Evolutionary conservation across 805 yeast species (phyloP), one percentile per base, ranked within the genome.

Genomic region (Monosporozyma solicola): DNA sequence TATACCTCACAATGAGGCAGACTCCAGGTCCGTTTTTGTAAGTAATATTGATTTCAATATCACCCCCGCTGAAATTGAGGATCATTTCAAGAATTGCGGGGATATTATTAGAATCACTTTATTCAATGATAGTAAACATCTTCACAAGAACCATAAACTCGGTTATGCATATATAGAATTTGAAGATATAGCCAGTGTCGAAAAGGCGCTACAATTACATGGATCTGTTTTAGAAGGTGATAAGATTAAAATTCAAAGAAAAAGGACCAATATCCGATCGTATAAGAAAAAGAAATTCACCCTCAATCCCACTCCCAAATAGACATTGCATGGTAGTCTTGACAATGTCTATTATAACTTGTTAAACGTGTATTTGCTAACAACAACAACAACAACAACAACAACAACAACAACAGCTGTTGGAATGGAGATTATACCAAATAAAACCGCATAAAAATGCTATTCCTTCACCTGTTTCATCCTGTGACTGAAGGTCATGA

Each of bases 101-200:
- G 22, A 63, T 62, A 74, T 80, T 49, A 75, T 75, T 55, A 65
- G 83, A 56, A 75, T 81, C 10, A 81, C 85, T 1, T 73, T 81
- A 24, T 68, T 80, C 53, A 57, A 57, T 41, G 62, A 63, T 57
- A 70, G 70, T 47, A 44, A 31, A 27, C 68, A 59, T 57, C 71
- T 78, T 1, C 80, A 80, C 0, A 63, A 63, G 20, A 77, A 80
- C 8, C 77, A 75, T 56, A 33, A 32, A 4, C 8, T 22, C 5
- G 87, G 87, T 2, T 80, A 79, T 61, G 88, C 87, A 1, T 84
- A 81, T 58, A 72, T 84, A 33, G 83, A 85, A 58, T 84, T 81
- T 61, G 76, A 74, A 13, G 59, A 63, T 7, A 54, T 57, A 4
- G 75, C 69, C 5, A 67, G 76, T 15, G 82, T 78, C 6, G 59